A percentile compares a stretch with the other conserved stretches of the same genome.
Evolutionary conservation across 441 rosid genomes (phyloP).

Genomic region (Eruca vesicaria): DNA sequence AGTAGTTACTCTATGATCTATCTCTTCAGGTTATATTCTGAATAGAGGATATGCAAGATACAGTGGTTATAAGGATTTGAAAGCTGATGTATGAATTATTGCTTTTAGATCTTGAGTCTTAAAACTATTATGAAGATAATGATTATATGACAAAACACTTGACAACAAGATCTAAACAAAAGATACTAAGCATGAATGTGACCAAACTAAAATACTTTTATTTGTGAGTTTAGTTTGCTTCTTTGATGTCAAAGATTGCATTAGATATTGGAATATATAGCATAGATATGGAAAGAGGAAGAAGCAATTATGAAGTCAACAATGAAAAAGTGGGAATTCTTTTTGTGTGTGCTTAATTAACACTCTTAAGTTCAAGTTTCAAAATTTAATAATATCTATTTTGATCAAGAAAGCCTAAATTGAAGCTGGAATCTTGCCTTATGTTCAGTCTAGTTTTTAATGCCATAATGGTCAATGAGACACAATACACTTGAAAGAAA

Average conservation of each 20-base stretch:
- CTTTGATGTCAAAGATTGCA: slow-evolving; percentile 16
- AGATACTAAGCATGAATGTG: slow-evolving; percentile 23
- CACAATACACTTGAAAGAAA: background rate
- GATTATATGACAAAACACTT: slow-evolving; percentile 9
- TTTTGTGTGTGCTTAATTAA: background rate
- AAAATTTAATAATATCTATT: background rate
- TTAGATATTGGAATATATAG: slow-evolving; percentile 36
- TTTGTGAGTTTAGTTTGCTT: slow-evolving; percentile 7
- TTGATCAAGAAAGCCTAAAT: background rate
- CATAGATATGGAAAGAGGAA: slow-evolving; percentile 39
- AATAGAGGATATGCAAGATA: slow-evolving; percentile 10
- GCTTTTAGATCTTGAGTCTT: background rate
- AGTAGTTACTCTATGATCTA: background rate
- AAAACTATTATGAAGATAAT: slow-evolving; percentile 13
- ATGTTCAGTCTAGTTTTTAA: background rate
- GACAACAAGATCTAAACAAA: slow-evolving; percentile 21
- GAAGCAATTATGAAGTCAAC: slow-evolving; percentile 9
- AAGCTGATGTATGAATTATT: slow-evolving; percentile 21
- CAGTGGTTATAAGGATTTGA: slow-evolving; percentile 1
- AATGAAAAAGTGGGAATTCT: background rate
- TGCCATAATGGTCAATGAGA: slow-evolving; percentile 14
- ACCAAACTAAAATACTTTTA: slow-evolving; percentile 8
- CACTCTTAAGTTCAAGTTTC: background rate
- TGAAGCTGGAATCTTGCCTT: slow-evolving; percentile 10
- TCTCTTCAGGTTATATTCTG: background rate